phyloP scores from a whole-genome alignment of 2,329 filamentous ascomycete species.

The Alternaria sp. region DNA sequence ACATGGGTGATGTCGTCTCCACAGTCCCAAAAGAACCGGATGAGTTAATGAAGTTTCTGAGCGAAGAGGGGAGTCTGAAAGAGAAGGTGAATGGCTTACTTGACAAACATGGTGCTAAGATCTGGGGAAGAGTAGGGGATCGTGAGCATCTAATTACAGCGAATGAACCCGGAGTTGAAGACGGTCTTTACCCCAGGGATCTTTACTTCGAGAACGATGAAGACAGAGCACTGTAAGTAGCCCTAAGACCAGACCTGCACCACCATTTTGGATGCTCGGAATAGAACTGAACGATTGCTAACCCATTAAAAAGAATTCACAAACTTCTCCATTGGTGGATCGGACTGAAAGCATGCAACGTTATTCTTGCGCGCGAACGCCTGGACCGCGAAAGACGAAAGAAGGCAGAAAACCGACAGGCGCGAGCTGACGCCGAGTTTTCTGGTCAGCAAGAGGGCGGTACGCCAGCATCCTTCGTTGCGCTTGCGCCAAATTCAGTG shows the following conservation, averaged over 20 bases:
- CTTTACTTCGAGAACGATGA: constrained; percentile 46
- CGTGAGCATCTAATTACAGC: constrained; percentile 47
- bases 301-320: constrained; percentile 37
- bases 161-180: constrained; percentile 45
- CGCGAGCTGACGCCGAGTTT: constrained; percentile 39
- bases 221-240: constrained; percentile 42
- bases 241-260: neutral
- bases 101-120: constrained; percentile 44
- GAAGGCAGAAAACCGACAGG: constrained; percentile 45
- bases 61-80: constrained; percentile 41
- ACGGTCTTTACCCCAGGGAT: constrained; percentile 44
- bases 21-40: constrained; percentile 47
- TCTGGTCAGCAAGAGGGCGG: constrained; percentile 32
- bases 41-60: constrained; percentile 42
- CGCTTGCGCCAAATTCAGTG: constrained; percentile 42
- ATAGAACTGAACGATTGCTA: constrained; percentile 15
- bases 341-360: constrained; percentile 50
- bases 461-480: constrained; percentile 41
- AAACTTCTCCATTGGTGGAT: constrained; percentile 51
- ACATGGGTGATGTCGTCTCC: constrained; percentile 46
- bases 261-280: neutral
- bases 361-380: constrained; percentile 48
- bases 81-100: constrained; percentile 43
- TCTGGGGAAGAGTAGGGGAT: constrained; percentile 45
- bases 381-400: constrained; percentile 48